Evolutionary conservation across 2,329 filamentous ascomycete genomes (phyloP).

Genomic region (Cordyceps cicadae): DNA sequence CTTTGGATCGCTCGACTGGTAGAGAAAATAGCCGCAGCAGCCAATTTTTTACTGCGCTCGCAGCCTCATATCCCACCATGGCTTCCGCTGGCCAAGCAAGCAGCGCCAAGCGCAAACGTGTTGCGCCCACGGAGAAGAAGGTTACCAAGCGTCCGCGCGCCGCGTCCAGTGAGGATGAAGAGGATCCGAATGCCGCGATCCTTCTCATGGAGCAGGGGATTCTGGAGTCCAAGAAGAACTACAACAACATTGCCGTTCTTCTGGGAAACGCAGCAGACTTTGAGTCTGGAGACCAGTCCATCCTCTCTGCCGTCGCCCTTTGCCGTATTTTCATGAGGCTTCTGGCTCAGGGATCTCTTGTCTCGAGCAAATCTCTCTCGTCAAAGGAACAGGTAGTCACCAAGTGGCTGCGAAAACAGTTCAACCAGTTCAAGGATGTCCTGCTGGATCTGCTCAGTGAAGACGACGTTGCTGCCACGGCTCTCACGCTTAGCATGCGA

Average conservation of each 20-base stretch:
- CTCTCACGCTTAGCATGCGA: slow-evolving; percentile 73
- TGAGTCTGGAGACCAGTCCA: slow-evolving; percentile 41
- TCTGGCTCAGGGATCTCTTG: slow-evolving; percentile 63
- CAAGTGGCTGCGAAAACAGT: slow-evolving; percentile 68
- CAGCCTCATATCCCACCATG: slow-evolving; percentile 18
- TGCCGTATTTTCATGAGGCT: slow-evolving; percentile 81
- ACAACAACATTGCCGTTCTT: slow-evolving; percentile 78
- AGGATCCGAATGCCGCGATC: slow-evolving; percentile 56
- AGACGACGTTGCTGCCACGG: slow-evolving; percentile 58
- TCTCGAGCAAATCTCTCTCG: slow-evolving; percentile 53
- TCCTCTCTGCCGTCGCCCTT: slow-evolving; percentile 68
- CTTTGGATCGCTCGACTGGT: neutral
- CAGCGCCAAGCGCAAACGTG: slow-evolving; percentile 45
- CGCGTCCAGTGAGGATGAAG: slow-evolving; percentile 37
- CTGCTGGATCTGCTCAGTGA: slow-evolving; percentile 55
- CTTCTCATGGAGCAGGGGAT: slow-evolving; percentile 72
- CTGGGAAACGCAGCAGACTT: slow-evolving; percentile 46
- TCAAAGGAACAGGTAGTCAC: slow-evolving; percentile 69
- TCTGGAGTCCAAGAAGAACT: slow-evolving; percentile 76
- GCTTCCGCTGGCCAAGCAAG: slow-evolving; percentile 19
- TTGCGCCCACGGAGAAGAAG: slow-evolving; percentile 31
- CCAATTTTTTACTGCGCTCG: neutral
- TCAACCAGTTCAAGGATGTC: slow-evolving; percentile 59
- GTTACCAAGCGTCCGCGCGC: slow-evolving; percentile 42
- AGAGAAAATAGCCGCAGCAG: neutral